These are phyloP conservation scores for Heterobasidion annosum DNA, from an alignment of 1,284 basidiomycete species.

Conservation along the genomic window DNA sequence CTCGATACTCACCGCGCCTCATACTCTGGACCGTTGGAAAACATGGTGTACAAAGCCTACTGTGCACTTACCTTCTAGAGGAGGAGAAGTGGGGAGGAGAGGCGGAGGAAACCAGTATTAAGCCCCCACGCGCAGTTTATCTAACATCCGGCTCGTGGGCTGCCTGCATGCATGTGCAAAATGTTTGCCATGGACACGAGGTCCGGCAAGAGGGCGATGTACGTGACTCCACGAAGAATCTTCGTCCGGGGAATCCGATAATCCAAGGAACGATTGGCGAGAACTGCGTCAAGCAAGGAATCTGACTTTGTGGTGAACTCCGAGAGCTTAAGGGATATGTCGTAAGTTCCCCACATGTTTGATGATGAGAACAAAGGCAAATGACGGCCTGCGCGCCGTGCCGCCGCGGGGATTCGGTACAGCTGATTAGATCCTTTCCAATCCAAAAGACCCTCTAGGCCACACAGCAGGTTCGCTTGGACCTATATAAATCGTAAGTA, in stretches of 20 bases:
- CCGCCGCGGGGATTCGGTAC: not conserved
- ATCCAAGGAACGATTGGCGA: not conserved
- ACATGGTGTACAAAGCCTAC: not conserved
- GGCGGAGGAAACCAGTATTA: not conserved
- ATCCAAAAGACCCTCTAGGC: too few species aligned
- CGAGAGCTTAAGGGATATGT: not conserved
- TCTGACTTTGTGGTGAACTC: not conserved
- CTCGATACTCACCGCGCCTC: not conserved
- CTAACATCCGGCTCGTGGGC: not conserved
- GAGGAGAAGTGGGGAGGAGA: not conserved
- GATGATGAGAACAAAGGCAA: not conserved
- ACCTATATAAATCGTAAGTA: too few species aligned
- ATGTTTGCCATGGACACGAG: not conserved
- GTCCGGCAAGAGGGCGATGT: not conserved
- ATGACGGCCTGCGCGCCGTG: not conserved
- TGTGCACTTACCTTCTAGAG: not conserved
- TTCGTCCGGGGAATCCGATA: not conserved
- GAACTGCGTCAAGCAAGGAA: not conserved
- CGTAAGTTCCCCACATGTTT: not conserved
- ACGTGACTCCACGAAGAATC: not conserved
- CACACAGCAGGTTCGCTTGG: too few species aligned
- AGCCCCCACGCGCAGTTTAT: not conserved
- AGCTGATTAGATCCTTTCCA: too few species aligned
- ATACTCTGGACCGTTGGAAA: not conserved
- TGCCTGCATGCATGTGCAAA: not conserved